Percentiles rank a stretch among this genome's conserved stretches.
phyloP scores from a whole-genome alignment of 2,329 filamentous ascomycete genomes.

The Pyrenophora teres region DNA sequence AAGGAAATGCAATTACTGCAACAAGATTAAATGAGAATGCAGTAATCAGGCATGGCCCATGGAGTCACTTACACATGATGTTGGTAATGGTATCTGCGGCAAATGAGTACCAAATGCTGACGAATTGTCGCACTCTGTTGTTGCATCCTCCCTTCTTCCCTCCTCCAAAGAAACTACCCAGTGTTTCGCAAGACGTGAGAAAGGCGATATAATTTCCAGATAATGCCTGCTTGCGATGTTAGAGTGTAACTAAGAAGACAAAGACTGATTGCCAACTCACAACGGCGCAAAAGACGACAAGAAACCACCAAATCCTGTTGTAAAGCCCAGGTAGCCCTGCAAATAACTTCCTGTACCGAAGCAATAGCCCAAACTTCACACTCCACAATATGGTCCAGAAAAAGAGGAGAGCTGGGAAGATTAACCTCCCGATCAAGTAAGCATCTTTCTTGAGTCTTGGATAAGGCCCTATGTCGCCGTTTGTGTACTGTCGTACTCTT shows the following conservation, averaged over 20 bases:
- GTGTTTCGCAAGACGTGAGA: not conserved
- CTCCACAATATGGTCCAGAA: constrained; percentile 6
- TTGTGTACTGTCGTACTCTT: no score
- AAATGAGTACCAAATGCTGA: constrained; percentile 3
- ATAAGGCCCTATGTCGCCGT: not conserved
- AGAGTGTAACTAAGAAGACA: no score
- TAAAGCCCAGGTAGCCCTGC: not conserved
- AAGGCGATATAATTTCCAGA: no score
- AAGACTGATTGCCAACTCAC: not conserved
- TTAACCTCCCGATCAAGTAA: not conserved
- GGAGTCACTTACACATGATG: not conserved
- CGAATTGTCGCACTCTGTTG: not conserved
- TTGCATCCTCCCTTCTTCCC: not conserved
- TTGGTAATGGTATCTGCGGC: constrained; percentile 2
- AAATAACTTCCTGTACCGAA: constrained; percentile 5
- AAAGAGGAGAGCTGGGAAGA: constrained; percentile 1
- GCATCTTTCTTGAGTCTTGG: not conserved
- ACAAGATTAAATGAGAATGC: no score
- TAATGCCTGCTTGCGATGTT: no score
- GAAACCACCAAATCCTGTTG: constrained; percentile 2
- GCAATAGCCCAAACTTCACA: constrained; percentile 8
- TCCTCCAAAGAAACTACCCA: not conserved
- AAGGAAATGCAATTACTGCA: constrained; percentile 6
- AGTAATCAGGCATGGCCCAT: no score
- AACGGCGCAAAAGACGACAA: constrained; percentile 1